These are phyloP conservation scores for Trypanosoma congolense DNA, from an alignment of 208 protist genomes.

Conservation along the genomic window DNA sequence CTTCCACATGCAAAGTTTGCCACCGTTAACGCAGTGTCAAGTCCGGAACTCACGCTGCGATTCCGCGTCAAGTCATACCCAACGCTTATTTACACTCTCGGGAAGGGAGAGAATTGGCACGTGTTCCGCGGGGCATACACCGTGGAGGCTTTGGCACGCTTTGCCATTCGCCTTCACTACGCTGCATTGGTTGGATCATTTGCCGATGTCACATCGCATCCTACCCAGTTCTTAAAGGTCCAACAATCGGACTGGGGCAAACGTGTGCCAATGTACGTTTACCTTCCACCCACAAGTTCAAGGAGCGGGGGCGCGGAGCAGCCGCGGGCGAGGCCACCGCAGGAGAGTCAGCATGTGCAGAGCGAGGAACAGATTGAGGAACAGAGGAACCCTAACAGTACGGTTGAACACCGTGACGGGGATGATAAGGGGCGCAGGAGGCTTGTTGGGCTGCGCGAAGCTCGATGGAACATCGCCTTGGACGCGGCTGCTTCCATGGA, in stretches of 20 bases:
- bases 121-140: slow-evolving; percentile 52
- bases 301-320: neutral
- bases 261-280: slow-evolving; percentile 76
- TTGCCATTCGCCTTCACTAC: slow-evolving; percentile 50
- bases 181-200: slow-evolving; percentile 43
- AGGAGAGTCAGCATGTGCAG: neutral
- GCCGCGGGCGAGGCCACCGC: too few relatives aligned
- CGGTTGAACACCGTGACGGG: neutral
- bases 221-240: slow-evolving; percentile 29
- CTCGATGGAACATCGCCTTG: slow-evolving; percentile 48
- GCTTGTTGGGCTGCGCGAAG: slow-evolving; percentile 23
- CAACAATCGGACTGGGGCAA: slow-evolving; percentile 20
- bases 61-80: slow-evolving; percentile 62
- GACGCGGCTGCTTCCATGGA: slow-evolving; percentile 57
- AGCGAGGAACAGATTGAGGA: neutral
- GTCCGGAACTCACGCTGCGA: slow-evolving; percentile 35
- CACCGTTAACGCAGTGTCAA: slow-evolving; percentile 52
- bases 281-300: slow-evolving; percentile 27
- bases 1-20: slow-evolving; percentile 43
- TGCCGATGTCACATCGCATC: slow-evolving; percentile 54
- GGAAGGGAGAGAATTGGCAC: slow-evolving; percentile 40
- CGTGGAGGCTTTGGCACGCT: slow-evolving; percentile 47
- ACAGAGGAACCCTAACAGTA: neutral
- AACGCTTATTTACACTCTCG: slow-evolving; percentile 78
- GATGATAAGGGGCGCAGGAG: slow-evolving; percentile 5